Evolutionary conservation across 805 yeast species (phyloP).

Genomic region (Kregervanrija delftensis): DNA sequence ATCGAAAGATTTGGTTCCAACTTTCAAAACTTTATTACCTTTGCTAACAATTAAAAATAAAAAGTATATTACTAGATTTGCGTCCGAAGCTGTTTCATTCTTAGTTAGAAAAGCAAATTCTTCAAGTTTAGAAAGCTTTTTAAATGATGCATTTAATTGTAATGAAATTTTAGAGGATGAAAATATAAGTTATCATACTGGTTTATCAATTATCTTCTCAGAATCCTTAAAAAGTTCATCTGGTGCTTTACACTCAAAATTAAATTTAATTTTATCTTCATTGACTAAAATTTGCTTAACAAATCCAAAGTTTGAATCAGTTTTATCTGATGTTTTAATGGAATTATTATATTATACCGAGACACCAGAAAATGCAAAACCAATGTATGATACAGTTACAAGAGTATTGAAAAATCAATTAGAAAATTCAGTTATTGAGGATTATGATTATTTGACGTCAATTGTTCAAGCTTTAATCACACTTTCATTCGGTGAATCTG

Average conservation of each 20-base stretch:
- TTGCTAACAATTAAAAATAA: conserved; percentile 51
- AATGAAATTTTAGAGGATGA: conserved; percentile 23
- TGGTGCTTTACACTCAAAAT: conserved; percentile 69
- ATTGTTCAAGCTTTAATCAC: conserved; percentile 37
- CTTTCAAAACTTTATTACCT: conserved; percentile 61
- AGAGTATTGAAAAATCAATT: conserved; percentile 11
- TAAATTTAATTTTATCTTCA: conserved; percentile 42
- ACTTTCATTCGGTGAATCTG: conserved; percentile 62
- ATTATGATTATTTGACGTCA: conserved; percentile 20
- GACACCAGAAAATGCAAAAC: conserved; percentile 34
- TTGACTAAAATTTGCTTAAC: conserved; percentile 18
- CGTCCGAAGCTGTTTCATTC: conserved; percentile 87
- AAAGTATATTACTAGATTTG: conserved; percentile 66
- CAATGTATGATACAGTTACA: conserved; percentile 35
- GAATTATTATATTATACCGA: conserved; percentile 48
- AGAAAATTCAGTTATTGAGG: conserved; percentile 6
- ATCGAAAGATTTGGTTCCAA: conserved; percentile 56
- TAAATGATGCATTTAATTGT: conserved; percentile 32
- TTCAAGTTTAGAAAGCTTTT: conserved; percentile 38
- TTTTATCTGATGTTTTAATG: conserved; percentile 55
- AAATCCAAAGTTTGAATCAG: conserved; percentile 28
- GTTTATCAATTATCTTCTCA: conserved; percentile 56
- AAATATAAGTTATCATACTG: conserved; percentile 43
- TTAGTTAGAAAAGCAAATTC: conserved; percentile 61
- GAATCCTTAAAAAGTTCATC: conserved; percentile 71